Percentiles rank a stretch among this genome's conserved stretches.
These are phyloP conservation scores for Sporothrix sp. DNA, from an alignment of 2,329 filamentous ascomycete genomes.

Conservation along the genomic window DNA sequence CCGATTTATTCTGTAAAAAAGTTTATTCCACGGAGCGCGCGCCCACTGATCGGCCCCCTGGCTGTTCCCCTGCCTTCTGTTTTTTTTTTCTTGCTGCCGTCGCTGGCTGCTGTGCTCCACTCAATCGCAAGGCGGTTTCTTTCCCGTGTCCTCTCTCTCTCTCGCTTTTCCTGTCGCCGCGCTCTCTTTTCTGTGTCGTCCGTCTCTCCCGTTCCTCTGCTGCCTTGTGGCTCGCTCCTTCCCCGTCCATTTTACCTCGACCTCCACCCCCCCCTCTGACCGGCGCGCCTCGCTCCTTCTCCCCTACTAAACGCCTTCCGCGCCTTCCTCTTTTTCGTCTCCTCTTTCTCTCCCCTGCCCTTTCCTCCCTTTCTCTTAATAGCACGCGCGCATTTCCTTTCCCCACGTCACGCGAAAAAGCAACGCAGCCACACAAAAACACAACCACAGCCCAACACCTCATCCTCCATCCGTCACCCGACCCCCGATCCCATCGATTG, in stretches of 20 bases:
- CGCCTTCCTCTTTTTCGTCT: not conserved
- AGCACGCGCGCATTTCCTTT: conserved; percentile 16
- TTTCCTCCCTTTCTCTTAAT: not conserved
- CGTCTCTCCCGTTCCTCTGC: not conserved
- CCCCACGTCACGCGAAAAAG: conserved; percentile 18
- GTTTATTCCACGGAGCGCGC: not conserved
- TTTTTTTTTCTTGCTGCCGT: conserved; percentile 1
- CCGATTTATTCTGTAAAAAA: conserved; percentile 6
- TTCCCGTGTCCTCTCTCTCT: conserved; percentile 6
- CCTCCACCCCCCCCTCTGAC: not conserved
- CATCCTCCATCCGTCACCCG: not conserved
- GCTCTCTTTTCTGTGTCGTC: not conserved
- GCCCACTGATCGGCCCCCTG: not conserved
- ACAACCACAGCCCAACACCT: conserved; percentile 2
- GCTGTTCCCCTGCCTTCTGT: conserved; percentile 10
- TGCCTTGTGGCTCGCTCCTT: conserved; percentile 5
- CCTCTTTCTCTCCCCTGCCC: not conserved
- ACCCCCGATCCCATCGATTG: not conserved
- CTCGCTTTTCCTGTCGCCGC: not conserved
- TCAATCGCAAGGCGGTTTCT: conserved; percentile 10
- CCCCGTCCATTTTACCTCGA: not conserved
- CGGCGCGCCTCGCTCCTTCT: not conserved
- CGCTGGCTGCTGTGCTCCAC: conserved; percentile 7
- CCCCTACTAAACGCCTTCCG: conserved; percentile 2
- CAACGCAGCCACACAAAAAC: conserved; percentile 8